phyloP scores from a whole-genome alignment of 768 basidiomycete species.

The Tephrocybe rancida region DNA sequence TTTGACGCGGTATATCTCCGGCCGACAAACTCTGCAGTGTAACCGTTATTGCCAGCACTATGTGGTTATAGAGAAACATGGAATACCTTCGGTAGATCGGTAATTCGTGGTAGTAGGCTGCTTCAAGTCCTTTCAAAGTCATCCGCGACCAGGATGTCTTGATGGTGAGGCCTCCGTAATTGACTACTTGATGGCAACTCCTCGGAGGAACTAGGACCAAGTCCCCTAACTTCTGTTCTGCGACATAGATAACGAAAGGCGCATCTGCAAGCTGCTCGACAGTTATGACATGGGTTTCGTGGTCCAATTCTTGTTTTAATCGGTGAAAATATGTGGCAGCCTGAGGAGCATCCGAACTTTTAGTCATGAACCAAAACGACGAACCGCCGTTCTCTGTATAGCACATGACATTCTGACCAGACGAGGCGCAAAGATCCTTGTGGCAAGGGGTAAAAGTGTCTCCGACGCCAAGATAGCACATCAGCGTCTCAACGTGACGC shows the following conservation, averaged over 20 bases:
- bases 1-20: constrained; percentile 78
- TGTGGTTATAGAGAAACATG: constrained; percentile 7
- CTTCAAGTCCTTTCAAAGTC: constrained; percentile 61
- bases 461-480: constrained; percentile 84
- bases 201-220: constrained; percentile 80
- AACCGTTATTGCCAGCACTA: background rate
- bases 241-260: constrained; percentile 69
- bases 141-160: constrained; percentile 90
- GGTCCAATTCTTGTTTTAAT: constrained; percentile 64
- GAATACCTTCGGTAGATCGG: constrained; percentile 76
- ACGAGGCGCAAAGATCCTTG: constrained; percentile 83
- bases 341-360: constrained; percentile 52
- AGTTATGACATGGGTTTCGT: constrained; percentile 69
- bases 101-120: constrained; percentile 71
- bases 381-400: constrained; percentile 73
- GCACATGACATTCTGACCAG: constrained; percentile 88
- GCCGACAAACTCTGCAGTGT: constrained; percentile 68
- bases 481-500: constrained; percentile 67
- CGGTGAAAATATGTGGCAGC: constrained; percentile 63
- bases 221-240: constrained; percentile 77
- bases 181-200: constrained; percentile 85
- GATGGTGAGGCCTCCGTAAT: constrained; percentile 77
- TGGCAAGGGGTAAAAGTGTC: constrained; percentile 87
- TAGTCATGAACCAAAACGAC: constrained; percentile 89
- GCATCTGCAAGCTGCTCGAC: constrained; percentile 65